Evolutionary conservation across 1,284 basidiomycete genomes (phyloP).

Genomic region (Naganishia liquefaciens): DNA sequence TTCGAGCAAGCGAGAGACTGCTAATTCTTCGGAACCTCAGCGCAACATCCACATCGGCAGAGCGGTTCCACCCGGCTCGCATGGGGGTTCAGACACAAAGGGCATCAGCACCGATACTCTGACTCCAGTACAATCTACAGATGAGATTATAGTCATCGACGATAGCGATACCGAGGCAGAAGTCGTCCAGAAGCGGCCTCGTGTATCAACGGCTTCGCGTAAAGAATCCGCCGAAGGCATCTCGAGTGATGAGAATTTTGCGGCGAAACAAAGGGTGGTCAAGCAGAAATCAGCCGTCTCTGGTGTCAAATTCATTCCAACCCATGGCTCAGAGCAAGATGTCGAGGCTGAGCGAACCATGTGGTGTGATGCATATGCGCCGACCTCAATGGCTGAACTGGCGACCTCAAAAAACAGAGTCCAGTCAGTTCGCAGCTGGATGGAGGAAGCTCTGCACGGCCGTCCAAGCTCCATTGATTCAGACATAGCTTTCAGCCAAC

Average conservation of each 20-base stretch:
- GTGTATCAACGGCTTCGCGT: not conserved
- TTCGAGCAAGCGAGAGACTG: not conserved
- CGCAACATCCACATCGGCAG: too few relatives aligned
- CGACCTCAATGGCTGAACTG: constrained; percentile 65
- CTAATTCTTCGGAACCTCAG: too few relatives aligned
- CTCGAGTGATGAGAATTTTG: not conserved
- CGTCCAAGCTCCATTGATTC: constrained; percentile 49
- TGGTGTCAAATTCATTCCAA: not conserved
- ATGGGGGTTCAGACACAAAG: too few relatives aligned
- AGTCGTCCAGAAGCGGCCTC: constrained; percentile 17
- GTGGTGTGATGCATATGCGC: constrained; percentile 26
- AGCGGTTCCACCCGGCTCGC: too few relatives aligned
- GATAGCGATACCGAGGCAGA: constrained; percentile 30
- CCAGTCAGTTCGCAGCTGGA: constrained; percentile 79
- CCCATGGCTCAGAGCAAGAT: not conserved
- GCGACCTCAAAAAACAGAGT: constrained; percentile 88
- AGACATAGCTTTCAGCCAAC: constrained; percentile 31
- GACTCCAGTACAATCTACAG: not conserved
- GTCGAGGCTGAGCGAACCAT: not conserved
- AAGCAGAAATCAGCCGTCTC: not conserved
- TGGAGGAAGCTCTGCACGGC: constrained; percentile 76
- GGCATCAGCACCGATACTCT: too few relatives aligned
- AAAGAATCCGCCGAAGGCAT: not conserved
- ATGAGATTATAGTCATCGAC: constrained; percentile 1
- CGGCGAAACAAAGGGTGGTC: not conserved